A percentile compares a stretch with the other conserved stretches of the same genome.
These are phyloP conservation scores for Phytophthora meadii DNA, from an alignment of 352 stramenopile genomes.

Conservation along the genomic window DNA sequence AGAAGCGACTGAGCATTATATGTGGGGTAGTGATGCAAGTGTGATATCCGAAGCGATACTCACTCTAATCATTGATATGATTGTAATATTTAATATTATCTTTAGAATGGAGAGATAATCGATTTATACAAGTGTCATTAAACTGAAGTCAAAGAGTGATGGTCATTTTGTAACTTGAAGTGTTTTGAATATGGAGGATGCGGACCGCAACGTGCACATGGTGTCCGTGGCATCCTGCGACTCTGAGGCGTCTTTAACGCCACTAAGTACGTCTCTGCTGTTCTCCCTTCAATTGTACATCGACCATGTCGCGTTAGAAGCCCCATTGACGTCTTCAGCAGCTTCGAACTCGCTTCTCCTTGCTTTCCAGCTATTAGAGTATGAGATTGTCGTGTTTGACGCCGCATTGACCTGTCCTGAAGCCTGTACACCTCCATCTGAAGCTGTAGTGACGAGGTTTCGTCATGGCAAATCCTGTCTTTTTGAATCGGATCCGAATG, in stretches of 20 bases:
- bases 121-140: too few relatives aligned
- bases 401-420: not conserved
- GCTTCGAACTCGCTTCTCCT: slow-evolving; percentile 22
- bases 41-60: too few relatives aligned
- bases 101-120: too few relatives aligned
- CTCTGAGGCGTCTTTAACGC: not conserved
- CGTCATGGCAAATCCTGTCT: slow-evolving; percentile 60
- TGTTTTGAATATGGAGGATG: not conserved
- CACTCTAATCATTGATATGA: too few relatives aligned
- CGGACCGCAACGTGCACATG: not conserved
- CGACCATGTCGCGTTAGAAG: slow-evolving; percentile 19
- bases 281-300: slow-evolving; percentile 60
- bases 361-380: slow-evolving; percentile 59
- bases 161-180: not conserved
- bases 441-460: slow-evolving; percentile 18
- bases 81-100: too few relatives aligned
- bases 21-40: not conserved
- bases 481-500: slow-evolving; percentile 44
- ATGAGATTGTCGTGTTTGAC: slow-evolving; percentile 63
- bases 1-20: slow-evolving; percentile 48
- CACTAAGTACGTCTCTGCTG: slow-evolving; percentile 25
- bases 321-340: not conserved
- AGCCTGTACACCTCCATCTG: not conserved
- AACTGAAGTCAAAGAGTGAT: not conserved
- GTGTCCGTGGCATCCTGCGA: slow-evolving; percentile 13